Evolutionary conservation across 2,329 filamentous ascomycete genomes (phyloP), one percentile per base, ranked within the genome.

Genomic region (Triangularia verruculosa): DNA sequence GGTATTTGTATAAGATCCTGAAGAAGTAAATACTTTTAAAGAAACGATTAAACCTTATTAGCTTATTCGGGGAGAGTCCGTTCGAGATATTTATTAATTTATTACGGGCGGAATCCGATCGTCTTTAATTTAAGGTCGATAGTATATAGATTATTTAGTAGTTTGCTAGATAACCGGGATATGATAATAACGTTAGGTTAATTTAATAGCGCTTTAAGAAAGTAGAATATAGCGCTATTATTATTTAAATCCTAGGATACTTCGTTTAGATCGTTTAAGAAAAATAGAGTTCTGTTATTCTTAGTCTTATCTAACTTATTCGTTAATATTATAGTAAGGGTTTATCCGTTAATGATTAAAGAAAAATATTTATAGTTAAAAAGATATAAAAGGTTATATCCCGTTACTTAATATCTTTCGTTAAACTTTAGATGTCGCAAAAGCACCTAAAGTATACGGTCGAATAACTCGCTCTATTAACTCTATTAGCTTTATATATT

Each of bases 241-340:
- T n/a, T n/a, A n/a, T 64, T 43, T 24, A 73, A 54, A 7, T 69
- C 67, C 51, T 70, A 55, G 1, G 69, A 72, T 9, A 80, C 68
- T 72, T 82, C 79, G 59, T 81, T 79, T 12, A 80, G 62, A 4
- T 79, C 79, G 66, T 81, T 78, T 12, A 81, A 72, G 13, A 80
- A 53, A 54, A 79, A 78, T 0, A 81, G 68, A 17, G 73, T 78
- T 57, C 60, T 71, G 20, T n/a, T 43, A 28, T 25, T 57, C 2
- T 60, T 61, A 5, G 39, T 51, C 6, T n/a, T 27, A 1, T 28
- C 53, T 52, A 65, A 25, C 25, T 53, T 52, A 22, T 64, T 28
- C 24, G 43, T 59, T 43, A 74, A 53, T 64, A 63, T 65, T 54
- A 59, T 54, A 43, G 70, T 68, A 17, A 71, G 64, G 13, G 54